These are phyloP conservation scores for Zanthoxylum bungeanum DNA, from an alignment of 345 rosid species.

Conservation along the genomic window DNA sequence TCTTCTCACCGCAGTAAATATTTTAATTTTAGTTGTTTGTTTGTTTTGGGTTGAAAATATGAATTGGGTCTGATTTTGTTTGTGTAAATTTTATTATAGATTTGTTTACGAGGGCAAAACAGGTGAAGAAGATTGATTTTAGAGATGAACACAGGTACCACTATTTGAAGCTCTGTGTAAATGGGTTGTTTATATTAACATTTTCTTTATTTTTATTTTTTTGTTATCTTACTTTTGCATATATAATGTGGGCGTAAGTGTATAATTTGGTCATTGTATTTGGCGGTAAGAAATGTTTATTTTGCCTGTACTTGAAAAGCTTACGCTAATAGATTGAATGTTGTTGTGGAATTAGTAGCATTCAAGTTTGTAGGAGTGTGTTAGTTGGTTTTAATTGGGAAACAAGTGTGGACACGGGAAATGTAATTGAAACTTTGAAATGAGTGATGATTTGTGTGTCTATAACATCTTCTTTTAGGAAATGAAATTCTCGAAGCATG, in stretches of 20 bases:
- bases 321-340: background rate
- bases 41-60: background rate
- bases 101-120: constrained; percentile 76
- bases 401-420: background rate
- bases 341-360: background rate
- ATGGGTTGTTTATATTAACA: background rate
- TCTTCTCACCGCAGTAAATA: constrained; percentile 44
- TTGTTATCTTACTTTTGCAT: background rate
- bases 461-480: too few relatives aligned
- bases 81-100: constrained; percentile 29
- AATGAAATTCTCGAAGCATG: background rate
- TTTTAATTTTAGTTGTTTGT: constrained; percentile 9
- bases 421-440: background rate
- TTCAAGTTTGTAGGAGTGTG: background rate
- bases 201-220: too few relatives aligned
- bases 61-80: background rate
- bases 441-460: background rate
- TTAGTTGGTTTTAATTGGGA: background rate
- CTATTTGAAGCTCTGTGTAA: background rate
- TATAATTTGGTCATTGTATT: background rate
- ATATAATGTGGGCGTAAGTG: background rate
- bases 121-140: constrained; percentile 57
- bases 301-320: background rate
- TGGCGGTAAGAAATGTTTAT: background rate
- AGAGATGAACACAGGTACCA: constrained; percentile 75